Percentiles rank a stretch among this genome's conserved stretches.
Evolutionary conservation across 176 grass and related monocot genomes (phyloP).

Genomic region (Lolium multiflorum): DNA sequence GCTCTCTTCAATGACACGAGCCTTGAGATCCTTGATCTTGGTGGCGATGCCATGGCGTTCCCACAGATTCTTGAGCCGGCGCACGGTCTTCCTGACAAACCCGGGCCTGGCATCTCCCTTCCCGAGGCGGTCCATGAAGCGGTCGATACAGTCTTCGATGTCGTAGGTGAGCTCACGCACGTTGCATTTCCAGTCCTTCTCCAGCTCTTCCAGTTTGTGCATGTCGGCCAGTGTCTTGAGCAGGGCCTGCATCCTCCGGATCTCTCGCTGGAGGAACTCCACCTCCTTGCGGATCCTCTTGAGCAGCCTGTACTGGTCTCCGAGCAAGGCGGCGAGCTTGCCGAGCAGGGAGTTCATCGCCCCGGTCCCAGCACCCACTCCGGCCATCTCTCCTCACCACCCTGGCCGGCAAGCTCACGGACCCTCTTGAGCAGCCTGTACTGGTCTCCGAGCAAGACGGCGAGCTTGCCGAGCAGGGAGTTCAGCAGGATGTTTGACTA

Average conservation of each 20-base stretch:
- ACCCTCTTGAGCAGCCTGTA: background rate
- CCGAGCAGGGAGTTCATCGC: background rate
- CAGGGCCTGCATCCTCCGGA: background rate
- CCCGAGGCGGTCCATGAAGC: background rate
- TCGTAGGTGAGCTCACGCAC: background rate
- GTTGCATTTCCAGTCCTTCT: background rate
- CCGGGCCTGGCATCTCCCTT: background rate
- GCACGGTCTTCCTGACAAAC: background rate
- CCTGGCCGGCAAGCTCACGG: too few relatives aligned
- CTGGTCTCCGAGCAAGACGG: background rate
- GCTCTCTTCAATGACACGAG: background rate
- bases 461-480: background rate
- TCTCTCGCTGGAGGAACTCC: background rate
- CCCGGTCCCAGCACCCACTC: background rate
- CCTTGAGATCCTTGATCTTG: background rate
- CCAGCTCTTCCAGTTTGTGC: background rate
- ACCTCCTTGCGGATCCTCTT: background rate
- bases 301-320: background rate
- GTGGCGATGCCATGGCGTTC: background rate
- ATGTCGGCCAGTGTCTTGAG: background rate
- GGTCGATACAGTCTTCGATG: constrained; percentile 15
- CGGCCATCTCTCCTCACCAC: background rate
- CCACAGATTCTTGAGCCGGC: background rate
- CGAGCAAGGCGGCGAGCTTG: background rate
- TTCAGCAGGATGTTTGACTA: background rate